Base-by-base conservation (phyloP, 768 basidiomycete genomes). In the Arthromyces matolae region DNA sequence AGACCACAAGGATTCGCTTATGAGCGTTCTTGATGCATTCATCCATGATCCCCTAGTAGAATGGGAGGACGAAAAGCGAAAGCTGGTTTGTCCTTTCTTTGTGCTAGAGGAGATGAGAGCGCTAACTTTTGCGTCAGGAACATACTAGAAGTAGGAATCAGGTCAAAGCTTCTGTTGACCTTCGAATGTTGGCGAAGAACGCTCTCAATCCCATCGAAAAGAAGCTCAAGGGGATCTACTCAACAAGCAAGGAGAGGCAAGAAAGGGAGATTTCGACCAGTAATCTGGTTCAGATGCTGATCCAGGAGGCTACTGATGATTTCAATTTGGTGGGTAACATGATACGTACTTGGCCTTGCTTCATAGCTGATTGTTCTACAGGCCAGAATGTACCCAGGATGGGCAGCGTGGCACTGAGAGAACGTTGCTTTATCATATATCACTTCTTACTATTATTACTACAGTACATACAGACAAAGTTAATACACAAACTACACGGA, bases 21-120 rank as follows among this genome's bases (percentile, higher is more conserved):
- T 93, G 86, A 94, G 84, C 62, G 91, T 98, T 0, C 78, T 99
- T 31, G 95, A 97, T 60, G 91, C 96, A 1, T 98, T 98, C 64
- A 82, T 94, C 24, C 95, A 98, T 57, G 96, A 99, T 64, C 96
- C 96, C 1, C 77, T 99, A 3, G 86, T 94, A 25, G 95, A 98
- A 65, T 98, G 93, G 91, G 87, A 91, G 51, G 85, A 91, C 34
- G 83, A 89, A 62, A 83, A 81, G 52, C 77, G 83, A 12, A 85
- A 80, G 59, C 67, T 81, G 62, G 81, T 84, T 51, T 20, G 72
- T 52, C 12, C 14, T 19, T 33, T 19, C 23, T 24, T 19, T 24
- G 10, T 16, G 16, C 5, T 7, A 2, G 14, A 29, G 25, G 24
- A 45, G n/a, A 29, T 22, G 20, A 32, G n/a, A n/a, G n/a, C n/a